phyloP scores from a whole-genome alignment of 768 basidiomycete genomes.

The Boletus rubropictus region DNA sequence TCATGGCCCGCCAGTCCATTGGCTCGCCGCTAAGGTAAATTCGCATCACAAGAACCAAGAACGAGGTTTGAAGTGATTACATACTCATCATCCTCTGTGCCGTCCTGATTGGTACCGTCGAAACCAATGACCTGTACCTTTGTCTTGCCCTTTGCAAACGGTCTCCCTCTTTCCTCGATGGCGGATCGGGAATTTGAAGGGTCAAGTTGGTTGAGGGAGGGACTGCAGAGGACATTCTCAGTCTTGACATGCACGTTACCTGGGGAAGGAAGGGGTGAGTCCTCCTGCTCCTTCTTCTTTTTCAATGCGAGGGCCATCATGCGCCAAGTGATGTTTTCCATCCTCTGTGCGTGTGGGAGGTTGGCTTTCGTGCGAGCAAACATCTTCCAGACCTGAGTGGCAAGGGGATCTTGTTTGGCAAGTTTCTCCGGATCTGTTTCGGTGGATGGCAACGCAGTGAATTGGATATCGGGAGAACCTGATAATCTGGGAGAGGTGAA shows the following conservation, averaged over 20 bases:
- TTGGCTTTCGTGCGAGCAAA: conserved; percentile 86
- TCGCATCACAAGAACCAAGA: conserved; percentile 22
- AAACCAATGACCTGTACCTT: conserved; percentile 78
- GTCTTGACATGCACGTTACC: conserved; percentile 19
- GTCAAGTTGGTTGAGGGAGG: neutral
- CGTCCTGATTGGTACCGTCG: conserved; percentile 69
- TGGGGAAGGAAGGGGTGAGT: conserved; percentile 8
- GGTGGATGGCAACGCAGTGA: conserved; percentile 33
- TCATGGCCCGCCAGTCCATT: conserved; percentile 94
- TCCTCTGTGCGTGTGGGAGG: conserved; percentile 85
- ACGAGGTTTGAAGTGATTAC: conserved; percentile 31
- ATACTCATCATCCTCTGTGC: conserved; percentile 69
- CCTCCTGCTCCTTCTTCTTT: conserved; percentile 78
- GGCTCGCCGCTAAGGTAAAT: conserved; percentile 40
- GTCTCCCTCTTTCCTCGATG: conserved; percentile 58
- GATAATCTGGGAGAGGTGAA: conserved; percentile 63
- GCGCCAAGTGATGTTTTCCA: conserved; percentile 98
- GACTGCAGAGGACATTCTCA: conserved; percentile 11
- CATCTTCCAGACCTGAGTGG: conserved; percentile 97
- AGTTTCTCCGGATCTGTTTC: conserved; percentile 59
- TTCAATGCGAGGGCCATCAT: conserved; percentile 96
- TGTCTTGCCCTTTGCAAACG: conserved; percentile 76
- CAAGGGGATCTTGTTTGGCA: conserved; percentile 83
- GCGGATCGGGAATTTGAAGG: conserved; percentile 5
- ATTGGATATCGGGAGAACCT: conserved; percentile 62